Evolutionary conservation across 768 basidiomycete species (phyloP).

Genomic region (Boletus reticuloceps): DNA sequence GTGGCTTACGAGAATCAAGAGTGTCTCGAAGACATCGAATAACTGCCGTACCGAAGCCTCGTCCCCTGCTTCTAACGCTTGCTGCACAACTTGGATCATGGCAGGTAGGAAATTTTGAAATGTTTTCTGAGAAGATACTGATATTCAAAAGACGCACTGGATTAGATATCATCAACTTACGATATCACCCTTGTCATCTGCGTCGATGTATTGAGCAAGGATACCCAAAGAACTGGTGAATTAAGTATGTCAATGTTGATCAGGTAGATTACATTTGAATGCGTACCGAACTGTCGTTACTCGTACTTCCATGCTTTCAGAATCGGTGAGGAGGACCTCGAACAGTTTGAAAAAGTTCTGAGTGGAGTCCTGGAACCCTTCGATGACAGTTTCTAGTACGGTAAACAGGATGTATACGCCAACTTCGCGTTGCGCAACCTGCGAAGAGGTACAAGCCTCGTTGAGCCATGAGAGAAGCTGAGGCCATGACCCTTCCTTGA

Average conservation of each 20-base stretch:
- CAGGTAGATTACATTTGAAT: background rate
- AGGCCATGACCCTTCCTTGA: constrained; percentile 77
- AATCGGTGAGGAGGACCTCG: constrained; percentile 66
- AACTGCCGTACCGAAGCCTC: constrained; percentile 82
- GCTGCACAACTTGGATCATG: constrained; percentile 87
- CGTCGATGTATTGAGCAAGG: constrained; percentile 88
- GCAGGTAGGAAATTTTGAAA: constrained; percentile 85
- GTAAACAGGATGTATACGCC: constrained; percentile 88
- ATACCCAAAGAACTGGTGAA: constrained; percentile 74
- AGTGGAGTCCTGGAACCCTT: constrained; percentile 79
- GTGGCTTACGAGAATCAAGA: constrained; percentile 77
- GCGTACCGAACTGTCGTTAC: constrained; percentile 81
- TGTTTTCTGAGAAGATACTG: constrained; percentile 56
- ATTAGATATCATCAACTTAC: constrained; percentile 43
- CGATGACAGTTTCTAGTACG: constrained; percentile 87
- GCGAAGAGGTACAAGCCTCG: constrained; percentile 65
- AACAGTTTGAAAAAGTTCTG: constrained; percentile 80
- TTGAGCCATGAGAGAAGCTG: constrained; percentile 86
- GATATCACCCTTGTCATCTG: constrained; percentile 83
- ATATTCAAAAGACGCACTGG: background rate
- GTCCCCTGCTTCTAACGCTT: constrained; percentile 75
- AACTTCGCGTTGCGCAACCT: constrained; percentile 83
- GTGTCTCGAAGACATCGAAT: constrained; percentile 94
- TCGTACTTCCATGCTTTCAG: constrained; percentile 85
- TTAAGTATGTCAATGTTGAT: constrained; percentile 3